A percentile compares a stretch with the other conserved stretches of the same genome.
Evolutionary conservation across 2,329 filamentous ascomycete genomes (phyloP).

Genomic region (Colletotrichum camelliae): DNA sequence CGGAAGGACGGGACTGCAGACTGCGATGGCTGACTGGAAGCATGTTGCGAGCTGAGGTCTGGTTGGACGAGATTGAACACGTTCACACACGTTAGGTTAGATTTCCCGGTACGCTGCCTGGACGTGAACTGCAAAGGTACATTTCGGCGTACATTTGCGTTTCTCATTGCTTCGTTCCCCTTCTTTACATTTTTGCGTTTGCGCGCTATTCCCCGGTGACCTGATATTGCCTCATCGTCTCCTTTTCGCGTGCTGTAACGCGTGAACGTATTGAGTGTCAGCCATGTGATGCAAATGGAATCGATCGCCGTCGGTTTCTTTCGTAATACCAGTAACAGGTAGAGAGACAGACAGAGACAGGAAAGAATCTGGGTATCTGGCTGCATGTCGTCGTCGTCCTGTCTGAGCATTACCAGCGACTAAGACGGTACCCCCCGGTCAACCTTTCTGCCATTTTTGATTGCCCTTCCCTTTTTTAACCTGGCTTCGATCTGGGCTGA

Average conservation of each 20-base stretch:
- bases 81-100: not conserved
- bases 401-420: conserved; percentile 8
- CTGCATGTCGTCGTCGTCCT: not conserved
- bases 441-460: conserved; percentile 8
- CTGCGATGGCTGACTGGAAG: not conserved
- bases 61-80: conserved; percentile 6
- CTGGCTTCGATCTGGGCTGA: conserved; percentile 9
- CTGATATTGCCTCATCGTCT: not conserved
- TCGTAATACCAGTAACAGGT: not conserved
- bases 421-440: conserved; percentile 13
- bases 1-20: not conserved
- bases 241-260: not conserved
- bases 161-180: not conserved
- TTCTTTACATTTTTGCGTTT: not conserved
- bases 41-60: not conserved
- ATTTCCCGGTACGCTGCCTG: not conserved
- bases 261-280: not conserved
- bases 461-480: conserved; percentile 12
- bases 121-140: not conserved
- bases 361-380: not conserved
- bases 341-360: not conserved
- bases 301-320: not conserved
- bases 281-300: not conserved
- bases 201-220: not conserved
- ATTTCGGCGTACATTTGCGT: not conserved